Base-by-base conservation (phyloP, 2,329 filamentous ascomycete genomes). In the Teratosphaeriaceae sp. region DNA sequence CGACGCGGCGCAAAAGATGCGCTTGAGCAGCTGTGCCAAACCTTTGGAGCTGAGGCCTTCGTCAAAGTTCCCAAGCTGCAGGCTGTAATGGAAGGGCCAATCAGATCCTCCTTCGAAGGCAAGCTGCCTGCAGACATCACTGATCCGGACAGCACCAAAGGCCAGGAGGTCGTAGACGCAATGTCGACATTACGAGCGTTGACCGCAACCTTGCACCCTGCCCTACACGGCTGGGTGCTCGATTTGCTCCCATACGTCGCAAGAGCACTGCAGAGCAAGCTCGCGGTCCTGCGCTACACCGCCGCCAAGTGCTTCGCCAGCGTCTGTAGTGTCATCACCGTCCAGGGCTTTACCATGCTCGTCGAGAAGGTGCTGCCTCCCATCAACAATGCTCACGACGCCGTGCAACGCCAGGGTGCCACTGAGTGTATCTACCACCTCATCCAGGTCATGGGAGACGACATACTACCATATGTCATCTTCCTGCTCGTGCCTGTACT, bases 401-500 rank as follows among this genome's bases (percentile, higher is more conserved):
- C 96, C 22, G 83, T 87, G 59, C 85, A 84, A 67, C 83, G 92
- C 29, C 92, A 98, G 69, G 92, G 92, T 49, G 88, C 88, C 5
- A 92, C 94, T 44, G 92, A 98, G 66, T 88, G 82, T 55, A 85
- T 98, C 46, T 98, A 98, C 62, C 92, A 98, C 65, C 72, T 98
- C 46, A 98, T 98, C 51, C 87, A 94, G 47, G 89, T 96, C 40
- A 98, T 98, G 92, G 92, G 94, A 49, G 92, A 97, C 61, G 78
- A 80, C 27, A 98, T 98, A 44, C 69, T 98, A 22, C 92, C 94
- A 3, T 98, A 98, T 59, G 92, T 98, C 50, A 96, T 98, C 57
- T 98, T 98, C 79, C 79, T 98, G 52, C 94, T 98, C 46, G 94
- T 97, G 11, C 92, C 92, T 12, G 92, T 98, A 3, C 76, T 98